phyloP scores from a whole-genome alignment of 1,284 basidiomycete genomes.

The Melampsora americana region DNA sequence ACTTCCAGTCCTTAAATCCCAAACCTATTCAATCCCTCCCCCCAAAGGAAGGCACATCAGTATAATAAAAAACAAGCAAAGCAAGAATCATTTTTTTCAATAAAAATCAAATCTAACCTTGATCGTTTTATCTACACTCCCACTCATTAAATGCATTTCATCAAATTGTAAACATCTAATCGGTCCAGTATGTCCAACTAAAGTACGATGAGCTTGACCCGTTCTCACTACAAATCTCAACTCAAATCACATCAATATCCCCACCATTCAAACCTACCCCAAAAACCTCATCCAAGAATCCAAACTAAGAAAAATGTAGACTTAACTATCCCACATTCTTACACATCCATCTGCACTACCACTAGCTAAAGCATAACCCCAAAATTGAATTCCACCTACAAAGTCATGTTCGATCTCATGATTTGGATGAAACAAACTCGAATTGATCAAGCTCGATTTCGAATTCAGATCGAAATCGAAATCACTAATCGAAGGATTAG shows the following conservation, averaged over 20 bases:
- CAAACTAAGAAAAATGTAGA: slow-evolving; percentile 8
- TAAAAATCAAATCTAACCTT: slow-evolving; percentile 60
- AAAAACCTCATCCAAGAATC: slow-evolving; percentile 10
- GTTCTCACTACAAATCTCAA: slow-evolving; percentile 72
- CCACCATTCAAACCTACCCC: too few species aligned
- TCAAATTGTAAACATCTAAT: slow-evolving; percentile 96
- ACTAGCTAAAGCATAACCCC: slow-evolving; percentile 95
- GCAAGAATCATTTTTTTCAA: background rate
- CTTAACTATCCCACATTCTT: slow-evolving; percentile 93
- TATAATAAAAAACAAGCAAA: slow-evolving; percentile 32
- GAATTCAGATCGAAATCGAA: slow-evolving; percentile 47
- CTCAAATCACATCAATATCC: too few species aligned
- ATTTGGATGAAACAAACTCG: slow-evolving; percentile 58
- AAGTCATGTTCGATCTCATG: slow-evolving; percentile 74
- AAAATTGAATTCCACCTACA: slow-evolving; percentile 95
- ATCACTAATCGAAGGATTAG: slow-evolving; percentile 49
- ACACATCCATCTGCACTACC: slow-evolving; percentile 95
- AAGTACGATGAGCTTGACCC: slow-evolving; percentile 89
- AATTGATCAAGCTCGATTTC: slow-evolving; percentile 52
- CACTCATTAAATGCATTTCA: slow-evolving; percentile 85
- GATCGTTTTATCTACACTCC: slow-evolving; percentile 89
- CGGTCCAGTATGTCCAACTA: slow-evolving; percentile 88
- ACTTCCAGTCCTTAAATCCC: slow-evolving; percentile 90
- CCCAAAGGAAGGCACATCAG: slow-evolving; percentile 9
- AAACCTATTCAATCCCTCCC: slow-evolving; percentile 64